Percentiles rank a stretch among this genome's conserved stretches.
These are phyloP conservation scores for Populus tomentosa DNA, from an alignment of 441 rosid species.

Conservation along the genomic window DNA sequence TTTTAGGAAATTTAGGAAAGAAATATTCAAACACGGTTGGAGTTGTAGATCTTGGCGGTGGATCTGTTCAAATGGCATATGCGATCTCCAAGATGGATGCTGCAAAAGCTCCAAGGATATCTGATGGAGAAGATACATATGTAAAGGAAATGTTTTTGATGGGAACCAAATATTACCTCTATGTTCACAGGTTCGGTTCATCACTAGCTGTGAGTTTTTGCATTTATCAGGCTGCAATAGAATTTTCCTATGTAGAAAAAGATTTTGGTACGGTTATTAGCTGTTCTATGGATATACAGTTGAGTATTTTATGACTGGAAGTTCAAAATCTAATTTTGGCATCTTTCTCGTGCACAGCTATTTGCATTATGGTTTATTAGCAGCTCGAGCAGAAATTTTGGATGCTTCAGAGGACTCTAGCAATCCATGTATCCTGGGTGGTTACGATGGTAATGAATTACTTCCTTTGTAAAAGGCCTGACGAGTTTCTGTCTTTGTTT, in stretches of 20 bases:
- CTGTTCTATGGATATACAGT: background rate
- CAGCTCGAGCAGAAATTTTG: conserved; percentile 94
- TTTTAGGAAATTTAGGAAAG: conserved; percentile 71
- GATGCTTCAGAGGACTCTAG: conserved; percentile 54
- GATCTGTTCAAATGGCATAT: conserved; percentile 99
- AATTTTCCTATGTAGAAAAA: conserved; percentile 3
- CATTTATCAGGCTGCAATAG: background rate
- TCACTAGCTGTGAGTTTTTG: conserved; percentile 7
- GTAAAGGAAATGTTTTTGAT: conserved; percentile 80
- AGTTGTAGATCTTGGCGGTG: conserved; percentile 99
- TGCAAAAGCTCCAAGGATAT: conserved; percentile 59
- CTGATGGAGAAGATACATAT: conserved; percentile 69
- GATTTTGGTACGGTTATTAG: background rate
- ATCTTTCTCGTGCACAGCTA: conserved; percentile 51
- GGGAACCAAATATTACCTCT: conserved; percentile 81
- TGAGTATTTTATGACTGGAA: background rate
- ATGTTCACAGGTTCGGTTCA: conserved; percentile 80
- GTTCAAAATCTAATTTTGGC: conserved; percentile 16
- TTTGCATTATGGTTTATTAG: conserved; percentile 86
- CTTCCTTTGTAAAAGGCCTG: background rate
- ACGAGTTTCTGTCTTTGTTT: too few species aligned
- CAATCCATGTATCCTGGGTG: conserved; percentile 75
- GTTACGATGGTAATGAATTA: conserved; percentile 57
- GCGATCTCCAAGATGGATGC: conserved; percentile 82
- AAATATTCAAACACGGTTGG: conserved; percentile 81